Percentiles rank a stretch among this genome's conserved stretches.
Evolutionary conservation across 78 protist species (phyloP).

Genomic region (Guillardia theta): DNA sequence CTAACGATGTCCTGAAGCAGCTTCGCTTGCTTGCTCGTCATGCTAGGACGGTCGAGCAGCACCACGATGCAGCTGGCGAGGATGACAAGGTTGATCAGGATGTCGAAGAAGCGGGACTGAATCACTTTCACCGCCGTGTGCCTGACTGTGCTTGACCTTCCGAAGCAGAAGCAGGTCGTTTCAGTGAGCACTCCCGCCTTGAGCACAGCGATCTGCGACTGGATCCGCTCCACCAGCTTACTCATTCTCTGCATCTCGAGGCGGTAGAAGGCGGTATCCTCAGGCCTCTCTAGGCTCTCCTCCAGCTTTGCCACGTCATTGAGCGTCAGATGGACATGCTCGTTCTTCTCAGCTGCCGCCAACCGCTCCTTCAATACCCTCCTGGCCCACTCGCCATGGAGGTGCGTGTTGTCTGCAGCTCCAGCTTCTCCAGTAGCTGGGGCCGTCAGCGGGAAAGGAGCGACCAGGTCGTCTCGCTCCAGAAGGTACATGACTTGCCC

Average conservation of each 20-base stretch:
- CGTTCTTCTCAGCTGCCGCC: neutral
- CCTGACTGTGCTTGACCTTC: neutral
- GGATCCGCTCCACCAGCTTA: neutral
- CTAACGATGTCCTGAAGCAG: too few species aligned
- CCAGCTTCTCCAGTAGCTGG: neutral
- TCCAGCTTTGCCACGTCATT: neutral
- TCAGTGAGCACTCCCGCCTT: neutral
- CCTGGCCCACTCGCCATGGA: neutral
- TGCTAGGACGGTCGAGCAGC: neutral
- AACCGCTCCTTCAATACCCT: neutral
- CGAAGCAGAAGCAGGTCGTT: neutral
- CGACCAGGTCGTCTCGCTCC: neutral
- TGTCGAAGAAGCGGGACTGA: neutral
- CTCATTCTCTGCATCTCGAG: neutral
- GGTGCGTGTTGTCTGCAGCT: neutral
- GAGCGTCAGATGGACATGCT: neutral
- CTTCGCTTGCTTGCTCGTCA: too few species aligned
- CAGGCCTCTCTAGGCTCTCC: neutral
- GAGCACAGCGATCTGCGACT: conserved; percentile 7
- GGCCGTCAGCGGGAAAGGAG: neutral
- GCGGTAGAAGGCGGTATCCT: neutral
- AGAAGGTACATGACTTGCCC: neutral
- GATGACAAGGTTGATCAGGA: neutral
- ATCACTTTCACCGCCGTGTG: neutral
- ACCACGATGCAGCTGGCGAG: neutral